Percentiles rank a stretch among this genome's conserved stretches.
phyloP scores from a whole-genome alignment of 495 filamentous ascomycete species.

The Pseudoneurospora amorphoporcata region DNA sequence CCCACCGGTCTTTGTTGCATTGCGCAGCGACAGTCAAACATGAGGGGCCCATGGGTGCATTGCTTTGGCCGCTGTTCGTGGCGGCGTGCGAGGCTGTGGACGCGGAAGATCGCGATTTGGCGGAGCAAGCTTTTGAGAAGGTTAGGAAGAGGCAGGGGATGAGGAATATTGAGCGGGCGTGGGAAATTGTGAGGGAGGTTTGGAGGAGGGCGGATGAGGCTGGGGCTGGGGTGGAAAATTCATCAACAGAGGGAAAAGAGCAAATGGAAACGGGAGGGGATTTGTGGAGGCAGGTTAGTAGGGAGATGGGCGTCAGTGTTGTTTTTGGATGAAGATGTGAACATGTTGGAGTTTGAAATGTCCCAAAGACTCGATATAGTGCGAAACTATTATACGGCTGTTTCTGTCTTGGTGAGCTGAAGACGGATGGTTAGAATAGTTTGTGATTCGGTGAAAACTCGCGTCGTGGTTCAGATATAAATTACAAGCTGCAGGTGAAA shows the following conservation, averaged over 20 bases:
- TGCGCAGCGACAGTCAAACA: slow-evolving; percentile 42
- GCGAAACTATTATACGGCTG: background rate
- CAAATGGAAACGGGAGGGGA: slow-evolving; percentile 1
- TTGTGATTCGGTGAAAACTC: background rate
- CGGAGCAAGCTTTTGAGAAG: slow-evolving; percentile 36
- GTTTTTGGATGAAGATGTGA: slow-evolving; percentile 9
- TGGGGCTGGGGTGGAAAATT: background rate
- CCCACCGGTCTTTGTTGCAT: slow-evolving; percentile 37
- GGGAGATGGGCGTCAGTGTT: slow-evolving; percentile 14
- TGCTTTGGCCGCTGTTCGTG: slow-evolving; percentile 53
- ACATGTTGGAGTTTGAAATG: too few relatives aligned
- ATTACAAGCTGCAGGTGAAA: background rate
- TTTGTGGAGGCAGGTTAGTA: slow-evolving; percentile 8
- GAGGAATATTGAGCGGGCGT: slow-evolving; percentile 48
- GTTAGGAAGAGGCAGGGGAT: slow-evolving; percentile 47
- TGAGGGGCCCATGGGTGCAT: slow-evolving; percentile 46
- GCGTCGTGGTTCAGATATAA: background rate
- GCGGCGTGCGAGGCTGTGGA: slow-evolving; percentile 44
- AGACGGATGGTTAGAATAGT: background rate
- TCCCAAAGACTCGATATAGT: background rate
- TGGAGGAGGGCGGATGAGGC: slow-evolving; percentile 40
- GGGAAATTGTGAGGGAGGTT: slow-evolving; percentile 47
- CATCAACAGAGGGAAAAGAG: background rate
- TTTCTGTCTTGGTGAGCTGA: background rate
- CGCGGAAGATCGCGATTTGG: slow-evolving; percentile 31